Base-by-base conservation (phyloP, 345 rosid species). In the Dovyalis caffra region DNA sequence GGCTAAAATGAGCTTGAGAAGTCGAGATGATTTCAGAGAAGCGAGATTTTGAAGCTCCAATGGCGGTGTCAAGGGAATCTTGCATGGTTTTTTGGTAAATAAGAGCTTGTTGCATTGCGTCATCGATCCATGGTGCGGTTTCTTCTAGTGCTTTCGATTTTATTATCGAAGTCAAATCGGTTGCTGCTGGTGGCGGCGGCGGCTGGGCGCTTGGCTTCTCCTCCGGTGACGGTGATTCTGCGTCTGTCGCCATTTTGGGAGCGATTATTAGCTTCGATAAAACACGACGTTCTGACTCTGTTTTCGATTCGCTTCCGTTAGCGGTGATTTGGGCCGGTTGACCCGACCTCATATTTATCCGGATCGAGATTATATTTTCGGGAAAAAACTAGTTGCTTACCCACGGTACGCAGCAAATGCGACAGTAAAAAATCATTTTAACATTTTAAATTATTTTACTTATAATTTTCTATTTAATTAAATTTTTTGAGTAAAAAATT, bases 41-140 rank as follows among this genome's bases (percentile, higher is more conserved):
- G 72, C 93, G 90, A 68, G 97, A 85, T 78, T 81, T 81, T 38
- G 86, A 79, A 3, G 82, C 83, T 66, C 85, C 85, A 28, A 82
- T 75, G 77, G 89, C 69, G 20, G 84, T 82, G 74, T 90, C 90
- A 35, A 86, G 23, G 23, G 85, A 81, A 74, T 87, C 87, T 21
- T 78, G 33, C 38, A 87, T 71, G 45, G 82, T 85, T 68, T 84
- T 88, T 76, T 83, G 89, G 85, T 89, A 89, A 31, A 86, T 77
- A 49, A 85, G 77, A 66, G 88, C 90, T 69, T 91, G 95, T 65
- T 85, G 86, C 80, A 88, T 66, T 21, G 93, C 88, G 75, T 86
- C 79, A 28, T 89, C 97, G 72, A 89, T 85, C 99, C 97, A 95
- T 32, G 90, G 88, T 49, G 86, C 70, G 5, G 79, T 84, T 76